phyloP scores from a whole-genome alignment of 108 stramenopile species.

The Stephanodiscus triporus region DNA sequence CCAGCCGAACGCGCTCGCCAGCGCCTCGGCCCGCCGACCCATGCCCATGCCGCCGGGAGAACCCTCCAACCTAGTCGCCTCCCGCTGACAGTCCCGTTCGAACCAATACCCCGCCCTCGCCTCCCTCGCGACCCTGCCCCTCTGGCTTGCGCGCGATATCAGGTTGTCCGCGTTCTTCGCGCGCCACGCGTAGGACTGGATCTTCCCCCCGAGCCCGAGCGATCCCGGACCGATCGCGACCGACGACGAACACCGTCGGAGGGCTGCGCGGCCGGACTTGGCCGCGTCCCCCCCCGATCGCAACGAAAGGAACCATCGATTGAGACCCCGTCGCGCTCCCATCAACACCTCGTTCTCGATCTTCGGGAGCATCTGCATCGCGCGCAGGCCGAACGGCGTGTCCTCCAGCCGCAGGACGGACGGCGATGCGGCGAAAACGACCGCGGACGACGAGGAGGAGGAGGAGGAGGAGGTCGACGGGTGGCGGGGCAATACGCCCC shows the following conservation, averaged over 20 bases:
- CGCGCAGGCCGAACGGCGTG: slow-evolving; percentile 87
- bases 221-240: slow-evolving; percentile 76
- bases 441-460: background rate
- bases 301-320: slow-evolving; percentile 85
- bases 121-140: slow-evolving; percentile 73
- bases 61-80: slow-evolving; percentile 67
- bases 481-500: too few relatives aligned
- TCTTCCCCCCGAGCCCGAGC: slow-evolving; percentile 79
- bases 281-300: slow-evolving; percentile 90
- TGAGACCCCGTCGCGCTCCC: slow-evolving; percentile 79
- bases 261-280: slow-evolving; percentile 85
- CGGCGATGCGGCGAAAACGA: background rate
- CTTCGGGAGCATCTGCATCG: slow-evolving; percentile 83
- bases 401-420: slow-evolving; percentile 65
- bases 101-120: slow-evolving; percentile 86
- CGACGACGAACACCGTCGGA: slow-evolving; percentile 69
- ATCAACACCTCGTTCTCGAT: slow-evolving; percentile 90
- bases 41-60: slow-evolving; percentile 60
- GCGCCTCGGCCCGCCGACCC: slow-evolving; percentile 79
- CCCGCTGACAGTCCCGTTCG: slow-evolving; percentile 80
- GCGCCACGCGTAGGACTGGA: slow-evolving; percentile 84
- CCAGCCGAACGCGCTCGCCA: slow-evolving; percentile 90
- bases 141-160: slow-evolving; percentile 72
- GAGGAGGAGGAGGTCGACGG: too few relatives aligned
- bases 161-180: slow-evolving; percentile 88